Percentiles rank a stretch among this genome's conserved stretches.
Conservation (phyloP, 371 early-diverging fungal species). For the Fennellomyces sp. region DNA sequence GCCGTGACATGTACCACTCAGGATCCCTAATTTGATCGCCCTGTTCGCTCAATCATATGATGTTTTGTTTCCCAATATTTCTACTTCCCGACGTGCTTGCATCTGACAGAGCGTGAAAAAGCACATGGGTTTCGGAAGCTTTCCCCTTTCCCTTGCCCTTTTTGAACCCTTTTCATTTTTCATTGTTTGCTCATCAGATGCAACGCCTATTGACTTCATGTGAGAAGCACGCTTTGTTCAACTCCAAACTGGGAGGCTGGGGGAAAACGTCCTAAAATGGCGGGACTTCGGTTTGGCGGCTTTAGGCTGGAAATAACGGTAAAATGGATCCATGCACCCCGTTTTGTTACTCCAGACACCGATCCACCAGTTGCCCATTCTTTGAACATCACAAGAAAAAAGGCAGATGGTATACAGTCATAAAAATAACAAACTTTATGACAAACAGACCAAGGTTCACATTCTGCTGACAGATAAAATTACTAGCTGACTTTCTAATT, state of each 20-base stretch:
- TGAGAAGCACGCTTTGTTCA: background rate
- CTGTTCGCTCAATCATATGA: too few relatives aligned
- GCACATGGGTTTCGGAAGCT: slow-evolving; percentile 5
- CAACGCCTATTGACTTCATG: background rate
- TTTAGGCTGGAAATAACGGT: background rate
- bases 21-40: too few relatives aligned
- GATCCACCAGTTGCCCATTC: too few relatives aligned
- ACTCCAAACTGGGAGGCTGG: background rate
- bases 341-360: too few relatives aligned
- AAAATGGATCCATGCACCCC: too few relatives aligned
- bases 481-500: too few relatives aligned
- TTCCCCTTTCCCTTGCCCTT: background rate
- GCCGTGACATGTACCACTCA: background rate
- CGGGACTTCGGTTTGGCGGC: background rate
- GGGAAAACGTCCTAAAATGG: background rate
- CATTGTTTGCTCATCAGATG: background rate
- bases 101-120: slow-evolving; percentile 5
- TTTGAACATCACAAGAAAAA: too few relatives aligned
- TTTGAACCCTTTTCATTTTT: background rate
- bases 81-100: background rate
- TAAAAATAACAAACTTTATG: too few relatives aligned
- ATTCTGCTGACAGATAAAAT: too few relatives aligned
- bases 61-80: background rate
- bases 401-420: too few relatives aligned
- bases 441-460: too few relatives aligned